Evolutionary conservation across 1,284 basidiomycete genomes (phyloP).

Genomic region (Fomitopsis pinicola): DNA sequence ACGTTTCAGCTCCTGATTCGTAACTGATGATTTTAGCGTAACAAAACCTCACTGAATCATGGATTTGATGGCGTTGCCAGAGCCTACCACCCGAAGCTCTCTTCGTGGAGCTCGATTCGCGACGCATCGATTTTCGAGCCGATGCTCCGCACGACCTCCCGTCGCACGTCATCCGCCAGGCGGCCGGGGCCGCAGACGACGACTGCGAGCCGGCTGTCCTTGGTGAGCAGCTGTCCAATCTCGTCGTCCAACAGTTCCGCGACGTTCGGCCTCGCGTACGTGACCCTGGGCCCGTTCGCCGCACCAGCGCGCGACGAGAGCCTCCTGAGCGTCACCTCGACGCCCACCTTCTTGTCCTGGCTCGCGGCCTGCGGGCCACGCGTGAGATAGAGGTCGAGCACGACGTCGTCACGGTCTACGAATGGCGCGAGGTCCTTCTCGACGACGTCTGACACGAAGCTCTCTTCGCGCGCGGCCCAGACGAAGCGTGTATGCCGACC

Average conservation of each 20-base stretch:
- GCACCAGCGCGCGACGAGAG: neutral
- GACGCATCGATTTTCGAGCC: neutral
- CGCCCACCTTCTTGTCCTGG: neutral
- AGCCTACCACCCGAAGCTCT: neutral
- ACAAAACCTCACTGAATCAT: neutral
- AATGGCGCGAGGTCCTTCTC: neutral
- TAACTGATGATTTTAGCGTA: neutral
- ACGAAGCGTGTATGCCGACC: neutral
- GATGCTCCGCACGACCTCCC: neutral
- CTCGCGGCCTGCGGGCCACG: neutral
- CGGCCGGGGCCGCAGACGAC: neutral
- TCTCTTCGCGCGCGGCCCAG: neutral
- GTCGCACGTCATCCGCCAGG: neutral
- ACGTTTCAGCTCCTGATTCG: neutral
- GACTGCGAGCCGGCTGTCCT: neutral
- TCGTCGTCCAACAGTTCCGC: neutral
- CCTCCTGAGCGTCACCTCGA: neutral
- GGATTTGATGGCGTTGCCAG: neutral
- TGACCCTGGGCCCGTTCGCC: neutral
- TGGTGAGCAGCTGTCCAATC: neutral
- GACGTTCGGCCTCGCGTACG: neutral
- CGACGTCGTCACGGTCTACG: neutral
- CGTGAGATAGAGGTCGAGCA: conserved; percentile 1
- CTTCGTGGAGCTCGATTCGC: neutral
- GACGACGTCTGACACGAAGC: neutral